Conservation (phyloP, 108 stramenopile species). For the Nitzschia sp. region DNA sequence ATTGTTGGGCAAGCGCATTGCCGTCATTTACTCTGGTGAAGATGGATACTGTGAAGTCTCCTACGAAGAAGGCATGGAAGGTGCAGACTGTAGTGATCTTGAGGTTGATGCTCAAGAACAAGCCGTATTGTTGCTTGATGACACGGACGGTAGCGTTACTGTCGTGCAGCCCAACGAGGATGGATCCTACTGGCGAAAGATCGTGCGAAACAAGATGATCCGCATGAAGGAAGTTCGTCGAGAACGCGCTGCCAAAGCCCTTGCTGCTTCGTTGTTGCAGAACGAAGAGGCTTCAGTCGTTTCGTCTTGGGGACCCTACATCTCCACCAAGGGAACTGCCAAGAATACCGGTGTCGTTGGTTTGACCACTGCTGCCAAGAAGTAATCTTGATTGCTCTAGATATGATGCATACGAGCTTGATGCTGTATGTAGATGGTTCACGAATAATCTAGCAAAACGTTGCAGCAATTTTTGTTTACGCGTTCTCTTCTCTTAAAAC, state of each 20-base stretch:
- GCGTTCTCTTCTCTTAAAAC: no score
- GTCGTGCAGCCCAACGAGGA: constrained; percentile 96
- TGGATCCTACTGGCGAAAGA: constrained; percentile 94
- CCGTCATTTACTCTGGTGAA: constrained; percentile 64
- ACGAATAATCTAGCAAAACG: no score
- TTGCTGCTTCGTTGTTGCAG: no score
- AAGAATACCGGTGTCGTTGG: no score
- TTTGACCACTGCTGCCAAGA: no score
- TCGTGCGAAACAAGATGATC: constrained; percentile 89
- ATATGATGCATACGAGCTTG: no score
- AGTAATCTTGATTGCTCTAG: no score
- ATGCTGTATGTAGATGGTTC: no score
- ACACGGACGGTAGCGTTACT: constrained; percentile 33
- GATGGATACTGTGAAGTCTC: constrained; percentile 24
- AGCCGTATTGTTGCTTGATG: constrained; percentile 14
- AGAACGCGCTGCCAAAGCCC: constrained; percentile 77
- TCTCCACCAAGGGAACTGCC: no score
- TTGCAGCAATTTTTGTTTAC: no score
- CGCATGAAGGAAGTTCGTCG: constrained; percentile 84
- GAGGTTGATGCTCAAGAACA: constrained; percentile 52
- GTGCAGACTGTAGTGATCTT: constrained; percentile 63
- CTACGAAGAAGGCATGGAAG: constrained; percentile 51
- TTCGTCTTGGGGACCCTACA: no score
- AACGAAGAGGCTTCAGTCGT: no score
- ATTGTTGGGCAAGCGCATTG: constrained; percentile 70